Evolutionary conservation across 192 early-diverging fungal genomes (phyloP).

Genomic region (Backusella liffmaniae): DNA sequence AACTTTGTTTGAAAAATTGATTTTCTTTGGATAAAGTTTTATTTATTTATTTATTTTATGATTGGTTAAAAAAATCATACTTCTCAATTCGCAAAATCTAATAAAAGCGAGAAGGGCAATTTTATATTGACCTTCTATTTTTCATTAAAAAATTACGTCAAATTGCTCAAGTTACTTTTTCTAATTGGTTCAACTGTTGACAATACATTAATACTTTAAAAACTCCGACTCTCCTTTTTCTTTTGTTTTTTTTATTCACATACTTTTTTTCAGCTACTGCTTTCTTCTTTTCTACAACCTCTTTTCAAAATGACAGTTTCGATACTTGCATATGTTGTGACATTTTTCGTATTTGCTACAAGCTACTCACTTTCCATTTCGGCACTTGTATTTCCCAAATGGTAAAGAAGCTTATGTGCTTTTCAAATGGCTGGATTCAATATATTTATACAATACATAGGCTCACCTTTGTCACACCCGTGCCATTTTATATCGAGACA

Average conservation of each 20-base stretch:
- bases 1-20: neutral
- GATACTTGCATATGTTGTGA: constrained; percentile 30
- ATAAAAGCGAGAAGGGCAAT: too few species aligned
- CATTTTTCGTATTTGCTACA: constrained; percentile 25
- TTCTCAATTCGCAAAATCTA: too few species aligned
- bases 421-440: too few species aligned
- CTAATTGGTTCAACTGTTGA: too few species aligned
- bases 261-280: neutral
- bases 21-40: neutral
- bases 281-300: neutral
- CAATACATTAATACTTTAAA: too few species aligned
- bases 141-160: too few species aligned
- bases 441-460: neutral
- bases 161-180: too few species aligned
- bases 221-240: neutral
- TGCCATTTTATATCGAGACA: constrained; percentile 34
- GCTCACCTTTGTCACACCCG: constrained; percentile 35
- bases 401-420: neutral
- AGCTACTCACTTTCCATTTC: constrained; percentile 25
- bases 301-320: constrained; percentile 16
- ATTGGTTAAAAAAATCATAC: neutral
- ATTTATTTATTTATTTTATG: neutral
- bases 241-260: neutral
- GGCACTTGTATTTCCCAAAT: constrained; percentile 33
- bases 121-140: too few species aligned